Evolutionary conservation across 306 rosid species (phyloP), one percentile per base, ranked within the genome.

Genomic region (Vigna nakashimae): DNA sequence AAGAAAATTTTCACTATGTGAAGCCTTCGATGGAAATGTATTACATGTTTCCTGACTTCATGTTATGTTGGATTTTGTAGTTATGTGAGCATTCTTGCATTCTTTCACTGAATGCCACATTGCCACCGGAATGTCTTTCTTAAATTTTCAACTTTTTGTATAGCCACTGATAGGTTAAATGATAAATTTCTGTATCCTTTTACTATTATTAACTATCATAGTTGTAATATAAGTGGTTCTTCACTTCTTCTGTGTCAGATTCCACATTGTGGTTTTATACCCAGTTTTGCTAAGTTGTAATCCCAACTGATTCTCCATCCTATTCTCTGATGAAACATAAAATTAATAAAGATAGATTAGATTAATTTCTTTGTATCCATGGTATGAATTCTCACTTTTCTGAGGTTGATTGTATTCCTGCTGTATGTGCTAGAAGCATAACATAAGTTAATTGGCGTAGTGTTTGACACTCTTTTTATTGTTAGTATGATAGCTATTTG

Each of bases 401-500:
- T 79, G 75, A 69, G 65, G 71, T n/a, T 70, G 69, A 45, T 22
- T 53, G 30, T 20, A 26, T 51, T 40, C 51, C 34, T 40, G 7
- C 12, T 70, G 70, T 71, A 50, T 75, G 48, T 73, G 80, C 55
- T 15, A 71, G 79, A 56, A 59, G 30, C 69, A 78, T 18, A 16
- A 34, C 50, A 9, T 45, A 45, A 14, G 51, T 83, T 30, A 40
- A 81, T 83, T 75, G 82, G 82, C 73, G 71, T 64, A 69, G 71
- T 38, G 49, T 51, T 82, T 90, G 79, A 71, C 76, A 71, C 42
- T 50, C 62, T 82, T 84, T 74, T 69, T 43, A 69, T 88, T 79
- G 80, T 75, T 91, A 95, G 99, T 95, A 92, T 82, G 99, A 95
- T 85, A 91, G 98, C 85, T 95, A 91, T 87, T 87, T 95, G 90